Percentiles rank a stretch among this genome's conserved stretches.
phyloP scores from a whole-genome alignment of 2,329 filamentous ascomycete species.

The Magnaporthiopsis poae region DNA sequence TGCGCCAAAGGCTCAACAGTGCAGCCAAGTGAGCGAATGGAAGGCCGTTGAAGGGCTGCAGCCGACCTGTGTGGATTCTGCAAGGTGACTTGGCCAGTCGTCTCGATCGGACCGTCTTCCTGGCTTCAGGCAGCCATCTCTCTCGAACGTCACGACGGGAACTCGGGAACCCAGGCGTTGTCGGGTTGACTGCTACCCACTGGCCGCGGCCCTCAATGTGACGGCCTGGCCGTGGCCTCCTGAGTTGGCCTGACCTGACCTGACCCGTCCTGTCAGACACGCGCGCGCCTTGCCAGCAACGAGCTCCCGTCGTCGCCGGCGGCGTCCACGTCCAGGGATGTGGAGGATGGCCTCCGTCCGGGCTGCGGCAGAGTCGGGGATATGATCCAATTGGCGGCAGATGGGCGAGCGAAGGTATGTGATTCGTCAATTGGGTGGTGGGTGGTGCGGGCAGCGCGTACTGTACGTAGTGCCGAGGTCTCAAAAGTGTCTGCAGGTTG shows the following conservation, averaged over 20 bases:
- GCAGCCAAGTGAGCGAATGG: neutral
- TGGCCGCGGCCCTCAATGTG: neutral
- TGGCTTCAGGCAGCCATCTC: neutral
- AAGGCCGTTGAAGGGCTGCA: neutral
- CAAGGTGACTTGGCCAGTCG: constrained; percentile 6
- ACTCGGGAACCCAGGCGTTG: neutral
- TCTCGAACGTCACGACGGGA: neutral
- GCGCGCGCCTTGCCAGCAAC: neutral
- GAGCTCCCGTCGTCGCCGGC: neutral
- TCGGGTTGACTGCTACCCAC: neutral
- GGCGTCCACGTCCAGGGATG: neutral
- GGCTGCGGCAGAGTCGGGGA: neutral
- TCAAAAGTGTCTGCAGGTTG: neutral
- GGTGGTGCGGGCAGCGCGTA: neutral
- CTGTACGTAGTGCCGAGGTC: neutral
- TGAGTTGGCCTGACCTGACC: neutral
- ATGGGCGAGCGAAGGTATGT: neutral
- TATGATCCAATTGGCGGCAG: neutral
- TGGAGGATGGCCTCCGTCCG: neutral
- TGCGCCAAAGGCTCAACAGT: neutral
- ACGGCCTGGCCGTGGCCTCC: neutral
- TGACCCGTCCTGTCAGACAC: neutral
- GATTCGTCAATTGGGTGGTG: constrained; percentile 9
- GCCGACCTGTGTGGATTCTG: neutral
- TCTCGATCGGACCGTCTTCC: neutral